Conservation (phyloP, 345 rosid species). For the Eucalyptus guilfoylei region DNA sequence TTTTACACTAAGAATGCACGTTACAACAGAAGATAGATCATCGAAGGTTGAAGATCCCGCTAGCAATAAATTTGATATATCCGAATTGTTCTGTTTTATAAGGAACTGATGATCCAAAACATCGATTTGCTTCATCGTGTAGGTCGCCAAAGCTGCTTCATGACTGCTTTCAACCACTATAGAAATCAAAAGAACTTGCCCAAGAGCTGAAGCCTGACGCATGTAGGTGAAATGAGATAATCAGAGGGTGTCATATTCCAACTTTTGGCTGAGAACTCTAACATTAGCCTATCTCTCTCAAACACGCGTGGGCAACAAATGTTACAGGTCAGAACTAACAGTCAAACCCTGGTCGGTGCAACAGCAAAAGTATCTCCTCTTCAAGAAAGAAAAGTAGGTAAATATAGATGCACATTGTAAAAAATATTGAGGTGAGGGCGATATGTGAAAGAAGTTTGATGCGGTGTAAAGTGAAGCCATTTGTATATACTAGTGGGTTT, state of each 20-base stretch:
- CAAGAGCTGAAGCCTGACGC: neutral
- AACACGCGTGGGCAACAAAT: neutral
- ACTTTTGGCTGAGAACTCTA: neutral
- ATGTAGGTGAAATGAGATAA: neutral
- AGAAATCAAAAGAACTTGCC: neutral
- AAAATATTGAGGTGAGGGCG: neutral
- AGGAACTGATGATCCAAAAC: neutral
- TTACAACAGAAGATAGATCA: neutral
- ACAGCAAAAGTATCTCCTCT: neutral
- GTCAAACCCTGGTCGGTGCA: neutral
- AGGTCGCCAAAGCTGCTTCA: neutral
- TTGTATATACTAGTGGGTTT: neutral
- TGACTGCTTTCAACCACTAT: neutral
- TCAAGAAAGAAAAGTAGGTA: neutral
- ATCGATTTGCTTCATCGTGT: neutral
- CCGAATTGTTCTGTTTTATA: neutral
- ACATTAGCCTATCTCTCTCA: neutral
- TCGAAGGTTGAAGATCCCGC: neutral
- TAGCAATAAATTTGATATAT: neutral
- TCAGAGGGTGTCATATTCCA: neutral
- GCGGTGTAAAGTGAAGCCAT: neutral
- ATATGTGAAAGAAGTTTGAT: neutral
- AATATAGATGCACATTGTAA: neutral
- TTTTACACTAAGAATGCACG: neutral
- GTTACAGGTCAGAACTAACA: neutral